These are phyloP conservation scores for Dactylellina drechsleri DNA, from an alignment of 2,329 filamentous ascomycete species.

Conservation along the genomic window DNA sequence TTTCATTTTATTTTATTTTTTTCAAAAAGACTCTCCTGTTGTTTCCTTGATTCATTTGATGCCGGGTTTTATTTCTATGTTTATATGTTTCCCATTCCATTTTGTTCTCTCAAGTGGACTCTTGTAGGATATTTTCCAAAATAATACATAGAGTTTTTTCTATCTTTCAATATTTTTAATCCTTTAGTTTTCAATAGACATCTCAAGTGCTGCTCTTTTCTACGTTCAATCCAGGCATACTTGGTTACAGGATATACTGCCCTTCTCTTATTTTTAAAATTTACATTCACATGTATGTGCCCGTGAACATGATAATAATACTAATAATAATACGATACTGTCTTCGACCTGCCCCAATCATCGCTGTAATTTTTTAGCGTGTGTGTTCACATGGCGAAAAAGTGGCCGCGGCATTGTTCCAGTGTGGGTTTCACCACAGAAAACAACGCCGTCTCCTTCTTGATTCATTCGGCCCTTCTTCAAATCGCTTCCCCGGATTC, in stretches of 20 bases:
- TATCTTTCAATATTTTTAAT: slow-evolving; percentile 12
- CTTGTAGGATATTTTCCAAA: slow-evolving; percentile 52
- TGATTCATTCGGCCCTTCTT: slow-evolving; percentile 27
- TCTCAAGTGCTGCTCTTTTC: neutral
- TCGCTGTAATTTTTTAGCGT: slow-evolving; percentile 26
- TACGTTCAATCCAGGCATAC: neutral
- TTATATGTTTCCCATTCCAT: slow-evolving; percentile 35
- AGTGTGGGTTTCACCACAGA: slow-evolving; percentile 28
- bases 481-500: slow-evolving; percentile 51
- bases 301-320: neutral
- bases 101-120: slow-evolving; percentile 19
- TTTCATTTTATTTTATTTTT: neutral
- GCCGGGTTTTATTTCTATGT: slow-evolving; percentile 36
- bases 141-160: slow-evolving; percentile 43
- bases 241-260: neutral
- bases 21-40: slow-evolving; percentile 4
- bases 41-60: slow-evolving; percentile 9
- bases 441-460: slow-evolving; percentile 27
- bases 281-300: slow-evolving; percentile 27
- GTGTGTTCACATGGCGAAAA: slow-evolving; percentile 52
- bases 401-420: slow-evolving; percentile 54
- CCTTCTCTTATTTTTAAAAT: neutral
- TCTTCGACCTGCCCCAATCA: slow-evolving; percentile 49
- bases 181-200: neutral
- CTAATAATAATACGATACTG: neutral